Evolutionary conservation across 139 green algal genomes (phyloP).

Genomic region (Coelastrella sp.): DNA sequence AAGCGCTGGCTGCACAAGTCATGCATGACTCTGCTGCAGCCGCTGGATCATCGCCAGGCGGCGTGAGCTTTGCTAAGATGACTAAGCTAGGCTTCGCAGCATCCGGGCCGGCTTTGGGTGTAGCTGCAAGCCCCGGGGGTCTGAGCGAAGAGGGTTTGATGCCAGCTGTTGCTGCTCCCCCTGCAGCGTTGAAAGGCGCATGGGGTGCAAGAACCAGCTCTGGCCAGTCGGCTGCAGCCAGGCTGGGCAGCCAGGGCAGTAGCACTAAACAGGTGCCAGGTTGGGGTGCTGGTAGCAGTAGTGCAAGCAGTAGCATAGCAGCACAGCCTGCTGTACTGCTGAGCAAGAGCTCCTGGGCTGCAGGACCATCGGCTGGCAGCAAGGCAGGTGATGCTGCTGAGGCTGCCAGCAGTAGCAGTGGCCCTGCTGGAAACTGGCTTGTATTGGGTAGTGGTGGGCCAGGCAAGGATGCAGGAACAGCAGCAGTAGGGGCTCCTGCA

Average conservation of each 20-base stretch:
- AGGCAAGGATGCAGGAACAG: background rate
- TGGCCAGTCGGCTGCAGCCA: conserved; percentile 18
- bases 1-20: conserved; percentile 18
- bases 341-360: conserved; percentile 6
- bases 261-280: background rate
- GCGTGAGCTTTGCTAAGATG: conserved; percentile 80
- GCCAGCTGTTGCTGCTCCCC: background rate
- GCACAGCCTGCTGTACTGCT: background rate
- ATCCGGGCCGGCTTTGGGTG: conserved; percentile 69
- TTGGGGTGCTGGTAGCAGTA: conserved; percentile 15
- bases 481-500: conserved; percentile 1
- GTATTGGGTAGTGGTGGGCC: background rate
- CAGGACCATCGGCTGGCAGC: background rate
- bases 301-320: background rate
- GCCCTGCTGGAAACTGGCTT: background rate
- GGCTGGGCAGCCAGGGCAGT: conserved; percentile 16
- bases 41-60: conserved; percentile 25
- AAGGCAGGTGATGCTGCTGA: background rate
- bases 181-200: conserved; percentile 25
- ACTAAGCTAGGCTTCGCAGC: conserved; percentile 81
- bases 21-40: conserved; percentile 43
- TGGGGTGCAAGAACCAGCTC: conserved; percentile 28
- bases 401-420: background rate
- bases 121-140: background rate
- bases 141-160: background rate